Base-by-base conservation (phyloP, 495 filamentous ascomycete species). In the Neurospora pannonica region DNA sequence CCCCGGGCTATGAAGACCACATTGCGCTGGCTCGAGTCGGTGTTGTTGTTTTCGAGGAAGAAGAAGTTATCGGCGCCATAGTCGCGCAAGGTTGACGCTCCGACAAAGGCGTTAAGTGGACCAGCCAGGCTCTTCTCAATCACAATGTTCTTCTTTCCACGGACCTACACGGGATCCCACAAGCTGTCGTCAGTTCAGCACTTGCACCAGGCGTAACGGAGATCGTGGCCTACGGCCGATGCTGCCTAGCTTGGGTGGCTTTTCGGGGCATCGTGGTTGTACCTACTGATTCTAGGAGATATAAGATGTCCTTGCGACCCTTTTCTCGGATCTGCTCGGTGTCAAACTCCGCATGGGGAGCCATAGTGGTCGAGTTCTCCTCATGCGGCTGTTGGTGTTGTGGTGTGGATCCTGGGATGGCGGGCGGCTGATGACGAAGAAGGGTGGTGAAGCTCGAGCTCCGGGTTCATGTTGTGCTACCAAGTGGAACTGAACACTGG, bases 61-160 rank as follows among this genome's bases (percentile, higher is more conserved):
- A 97, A 98, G 72, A 98, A 90, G 77, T 94, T 96, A 82, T 98
- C 95, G 78, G 98, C 94, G 19, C 97, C 97, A 86, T 98, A 97
- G 77, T 99, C 95, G 77, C 89, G 85, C 39, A 88, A 75, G 8
- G 84, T 88, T 62, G 97, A 97, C 79, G 97, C 96, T 81, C 97
- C 98, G 84, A 97, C 92, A 79, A 98, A 91, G 72, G 97, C 87
- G 70, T 94, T 93, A 71, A 99, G 88, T 40, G 94, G 92, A 43
- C 95, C 95, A 76, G 95, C 94, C 77, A 99, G 88, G 78, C 91
- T 88, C 82, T 93, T 92, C 81, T 98, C 95, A 78, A 98, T 91
- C 72, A 98, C 92, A 75, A 99, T 87, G 83, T 97, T 97, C 87
- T 99, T 99, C 90, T 98, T 98, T 73, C 97, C 97, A 80, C 94